Base-by-base conservation (phyloP, 1,284 basidiomycete genomes). In the Athelia sp. region DNA sequence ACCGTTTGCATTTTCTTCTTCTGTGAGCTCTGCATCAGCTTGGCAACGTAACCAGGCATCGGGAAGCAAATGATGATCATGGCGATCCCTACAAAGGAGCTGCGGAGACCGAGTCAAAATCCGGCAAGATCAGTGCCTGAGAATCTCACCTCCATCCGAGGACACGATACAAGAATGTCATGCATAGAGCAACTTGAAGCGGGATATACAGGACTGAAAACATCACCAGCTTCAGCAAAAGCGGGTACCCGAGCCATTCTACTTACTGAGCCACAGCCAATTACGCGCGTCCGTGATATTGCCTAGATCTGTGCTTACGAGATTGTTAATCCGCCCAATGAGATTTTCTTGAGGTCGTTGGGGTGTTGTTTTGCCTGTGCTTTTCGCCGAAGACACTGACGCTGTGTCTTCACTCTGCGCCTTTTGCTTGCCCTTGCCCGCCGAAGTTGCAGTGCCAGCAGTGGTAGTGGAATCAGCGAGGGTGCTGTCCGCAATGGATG, bases 281-380 rank as follows among this genome's bases (percentile, higher is more conserved):
- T 79, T 73, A 34, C 70, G 65, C 9, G 67, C 68, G 21, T 69
- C 69, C 2, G 63, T 63, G 44, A 78, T 69, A 51, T 76, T 79
- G 15, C 54, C 62, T 49, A 80, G 50, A 57, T 80, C 77, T 3
- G 71, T 73, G 2, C 75, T 76, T 23, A 76, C 64, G 23, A 77
- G 61, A 46, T 83, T 84, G 56, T 84, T 84, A 56, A 85, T 79
- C 55, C 76, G 79, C 2, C 81, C 81, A 15, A 73, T 70, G 18
- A 81, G 55, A 50, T 77, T 76, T 4, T 58, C 59, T n/a, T 15
- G 49, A 54, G 36, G 50, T 52, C 26, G 56, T 55, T 21, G 6
- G 8, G 8, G 36, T 10, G 9, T 45, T 10, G 38, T 35, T 43
- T 46, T 32, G 40, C 42, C 18, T 10, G 10, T 47, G 26, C 26